Conservation (phyloP, 805 yeast species). For the Komagataella mondaviorum region DNA sequence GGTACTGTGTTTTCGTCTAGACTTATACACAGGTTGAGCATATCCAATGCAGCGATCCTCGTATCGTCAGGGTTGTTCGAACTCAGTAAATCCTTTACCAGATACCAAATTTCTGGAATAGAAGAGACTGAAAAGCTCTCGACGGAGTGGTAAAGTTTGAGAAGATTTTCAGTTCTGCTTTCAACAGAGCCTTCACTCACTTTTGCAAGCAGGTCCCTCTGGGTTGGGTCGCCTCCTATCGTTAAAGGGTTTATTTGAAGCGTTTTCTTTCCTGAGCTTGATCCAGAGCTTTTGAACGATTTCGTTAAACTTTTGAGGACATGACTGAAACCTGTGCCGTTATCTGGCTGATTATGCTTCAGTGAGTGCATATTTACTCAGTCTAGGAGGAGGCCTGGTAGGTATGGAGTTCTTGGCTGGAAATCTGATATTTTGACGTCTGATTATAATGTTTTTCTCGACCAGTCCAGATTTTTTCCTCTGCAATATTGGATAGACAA, state of each 20-base stretch:
- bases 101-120: conserved; percentile 66
- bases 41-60: conserved; percentile 34
- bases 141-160: conserved; percentile 33
- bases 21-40: conserved; percentile 42
- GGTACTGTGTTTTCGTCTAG: conserved; percentile 33
- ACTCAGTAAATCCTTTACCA: conserved; percentile 40
- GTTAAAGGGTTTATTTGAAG: conserved; percentile 14
- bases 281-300: conserved; percentile 5
- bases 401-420: background rate
- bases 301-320: conserved; percentile 12
- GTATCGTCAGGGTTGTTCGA: conserved; percentile 17
- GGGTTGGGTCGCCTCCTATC: conserved; percentile 14
- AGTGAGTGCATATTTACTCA: background rate
- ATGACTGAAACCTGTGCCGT: background rate
- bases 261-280: conserved; percentile 3
- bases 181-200: conserved; percentile 10
- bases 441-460: background rate
- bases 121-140: conserved; percentile 39
- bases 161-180: conserved; percentile 36
- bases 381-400: background rate
- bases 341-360: background rate
- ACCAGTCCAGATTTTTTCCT: background rate
- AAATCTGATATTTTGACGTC: background rate
- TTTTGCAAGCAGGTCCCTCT: conserved; percentile 7
- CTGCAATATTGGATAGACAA: too few relatives aligned